Base-by-base conservation (phyloP, 2,329 filamentous ascomycete genomes). In the Alternaria conjuncta region DNA sequence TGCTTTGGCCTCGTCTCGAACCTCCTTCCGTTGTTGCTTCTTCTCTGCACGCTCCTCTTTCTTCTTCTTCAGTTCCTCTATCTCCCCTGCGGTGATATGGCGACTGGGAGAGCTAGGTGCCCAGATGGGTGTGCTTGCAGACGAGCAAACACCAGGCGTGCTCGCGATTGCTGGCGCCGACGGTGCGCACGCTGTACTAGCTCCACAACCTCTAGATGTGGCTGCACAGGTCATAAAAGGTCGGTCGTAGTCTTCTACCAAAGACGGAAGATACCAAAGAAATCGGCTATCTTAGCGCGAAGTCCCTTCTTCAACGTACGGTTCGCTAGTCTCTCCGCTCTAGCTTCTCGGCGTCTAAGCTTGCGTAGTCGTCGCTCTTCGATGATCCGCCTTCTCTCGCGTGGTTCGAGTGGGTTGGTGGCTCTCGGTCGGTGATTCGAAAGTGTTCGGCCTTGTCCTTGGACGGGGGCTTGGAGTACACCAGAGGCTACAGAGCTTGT, bases 281-380 rank as follows among this genome's bases (percentile, higher is more conserved):
- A 21, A 9, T 36, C 46, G 20, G 20, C 36, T 20, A 56, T n/a
- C 11, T 21, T 55, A 12, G 21, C 26, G 3, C 45, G 61, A 2
- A 60, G 25, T 18, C 43, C 32, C 3, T 55, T 45, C 26, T 45
- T 56, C 30, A 32, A 12, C 26, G 50, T 56, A 2, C 21, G 25
- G 5, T 21, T 28, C 11, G 50, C 45, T 11, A 28, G 46, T 25
- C 28, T 41, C 26, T 51, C 54, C 0, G 56, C 44, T 12, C 21
- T 55, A 7, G n/a, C 26, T 44, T 36, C 26, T 3, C 51, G 44
- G 9, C 43, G 32, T 12, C 25, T 54, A 13, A 55, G 32, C 5
- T 55, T 56, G n/a, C 36, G 61, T 41, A 46, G 53, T 50, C 10
- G 43, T n/a, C 56, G 44, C 18, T 63, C 26, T 21, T 60, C 46